Conservation (phyloP, 805 yeast species). For the Kluyveromyces aestuarii region DNA sequence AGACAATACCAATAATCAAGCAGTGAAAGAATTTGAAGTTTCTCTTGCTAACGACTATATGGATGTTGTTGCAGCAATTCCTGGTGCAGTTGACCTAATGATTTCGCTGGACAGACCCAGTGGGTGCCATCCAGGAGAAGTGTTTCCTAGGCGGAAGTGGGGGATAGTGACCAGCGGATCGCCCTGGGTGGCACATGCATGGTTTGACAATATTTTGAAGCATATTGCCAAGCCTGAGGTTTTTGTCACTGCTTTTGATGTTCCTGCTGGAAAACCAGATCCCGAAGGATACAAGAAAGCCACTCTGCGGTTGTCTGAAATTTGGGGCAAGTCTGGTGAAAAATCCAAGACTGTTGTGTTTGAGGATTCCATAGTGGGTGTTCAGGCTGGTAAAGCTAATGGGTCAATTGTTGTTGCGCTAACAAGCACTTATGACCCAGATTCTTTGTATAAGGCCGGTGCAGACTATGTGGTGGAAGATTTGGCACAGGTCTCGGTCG, state of each 20-base stretch:
- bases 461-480: slow-evolving; percentile 73
- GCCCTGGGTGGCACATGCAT: slow-evolving; percentile 56
- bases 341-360: slow-evolving; percentile 45
- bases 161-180: slow-evolving; percentile 81
- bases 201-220: slow-evolving; percentile 51
- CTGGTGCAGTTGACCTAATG: slow-evolving; percentile 58
- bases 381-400: slow-evolving; percentile 66
- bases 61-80: slow-evolving; percentile 55
- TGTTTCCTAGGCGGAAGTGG: slow-evolving; percentile 43
- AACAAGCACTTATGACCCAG: slow-evolving; percentile 60
- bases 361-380: slow-evolving; percentile 83
- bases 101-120: slow-evolving; percentile 35
- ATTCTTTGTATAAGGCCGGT: slow-evolving; percentile 56
- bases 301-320: slow-evolving; percentile 41
- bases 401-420: slow-evolving; percentile 73
- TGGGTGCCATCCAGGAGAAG: slow-evolving; percentile 1
- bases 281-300: slow-evolving; percentile 68
- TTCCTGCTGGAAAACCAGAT: slow-evolving; percentile 66
- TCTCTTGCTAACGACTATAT: slow-evolving; percentile 58
- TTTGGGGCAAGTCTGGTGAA: slow-evolving; percentile 16
- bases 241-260: slow-evolving; percentile 73
- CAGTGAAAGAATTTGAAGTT: slow-evolving; percentile 49
- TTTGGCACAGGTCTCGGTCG: slow-evolving; percentile 29
- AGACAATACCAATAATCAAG: slow-evolving; percentile 43
- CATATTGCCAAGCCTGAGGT: slow-evolving; percentile 52